Conservation (phyloP, 306 rosid species). For the Macrotyloma uniflorum region DNA sequence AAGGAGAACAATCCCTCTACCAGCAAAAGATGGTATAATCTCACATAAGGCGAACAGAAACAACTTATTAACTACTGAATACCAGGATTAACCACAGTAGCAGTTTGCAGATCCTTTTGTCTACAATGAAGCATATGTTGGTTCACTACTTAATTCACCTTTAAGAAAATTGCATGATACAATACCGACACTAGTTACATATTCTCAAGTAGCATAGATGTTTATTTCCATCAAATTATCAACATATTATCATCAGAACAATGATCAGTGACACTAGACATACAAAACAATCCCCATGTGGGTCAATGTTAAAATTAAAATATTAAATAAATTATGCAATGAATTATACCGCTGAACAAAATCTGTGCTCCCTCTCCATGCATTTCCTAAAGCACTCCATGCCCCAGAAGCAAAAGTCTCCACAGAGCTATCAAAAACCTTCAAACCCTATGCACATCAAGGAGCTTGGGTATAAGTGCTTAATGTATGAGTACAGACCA, state of each 20-base stretch:
- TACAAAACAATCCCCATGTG: background rate
- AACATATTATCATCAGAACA: background rate
- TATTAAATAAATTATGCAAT: slow-evolving; percentile 3
- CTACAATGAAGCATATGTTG: slow-evolving; percentile 6
- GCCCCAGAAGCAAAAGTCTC: slow-evolving; percentile 97
- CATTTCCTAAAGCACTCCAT: slow-evolving; percentile 90
- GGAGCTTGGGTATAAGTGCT: slow-evolving; percentile 25
- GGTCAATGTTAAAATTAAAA: background rate
- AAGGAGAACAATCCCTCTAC: too few species aligned
- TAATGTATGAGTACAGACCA: slow-evolving; percentile 15
- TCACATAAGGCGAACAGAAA: background rate
- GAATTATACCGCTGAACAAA: slow-evolving; percentile 75
- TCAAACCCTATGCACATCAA: slow-evolving; percentile 63
- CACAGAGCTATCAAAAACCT: slow-evolving; percentile 86
- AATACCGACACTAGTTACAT: background rate
- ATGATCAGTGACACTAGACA: slow-evolving; percentile 14
- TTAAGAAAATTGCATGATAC: background rate
- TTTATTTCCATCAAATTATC: slow-evolving; percentile 23
- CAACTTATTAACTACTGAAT: background rate
- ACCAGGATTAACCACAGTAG: slow-evolving; percentile 10
- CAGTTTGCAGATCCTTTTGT: slow-evolving; percentile 12
- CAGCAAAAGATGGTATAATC: background rate
- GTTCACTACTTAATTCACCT: background rate
- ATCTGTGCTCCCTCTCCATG: slow-evolving; percentile 78
- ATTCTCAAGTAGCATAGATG: background rate